Percentiles rank a stretch among this genome's conserved stretches.
Evolutionary conservation across 331 rosid genomes (phyloP).

Genomic region (Dryas integrifolia): DNA sequence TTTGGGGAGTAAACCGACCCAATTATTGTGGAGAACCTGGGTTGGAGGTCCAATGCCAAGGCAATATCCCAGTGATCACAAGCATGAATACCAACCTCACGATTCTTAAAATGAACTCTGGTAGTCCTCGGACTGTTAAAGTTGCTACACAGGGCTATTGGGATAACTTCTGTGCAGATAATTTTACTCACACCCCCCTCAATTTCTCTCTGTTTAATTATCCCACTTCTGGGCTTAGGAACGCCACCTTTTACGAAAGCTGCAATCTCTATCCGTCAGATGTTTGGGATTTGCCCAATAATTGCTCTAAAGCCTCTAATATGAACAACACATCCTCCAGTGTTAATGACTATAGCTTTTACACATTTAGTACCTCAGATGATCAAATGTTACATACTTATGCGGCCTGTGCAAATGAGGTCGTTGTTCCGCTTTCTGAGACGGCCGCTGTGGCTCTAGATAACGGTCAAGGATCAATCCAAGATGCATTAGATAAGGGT

Average conservation of each 20-base stretch:
- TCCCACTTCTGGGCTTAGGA: background rate
- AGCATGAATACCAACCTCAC: conserved; percentile 9
- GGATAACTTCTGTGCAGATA: background rate
- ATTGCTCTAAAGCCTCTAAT: too few relatives aligned
- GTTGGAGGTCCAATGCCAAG: conserved; percentile 30
- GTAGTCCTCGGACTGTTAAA: conserved; percentile 4
- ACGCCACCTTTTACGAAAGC: background rate
- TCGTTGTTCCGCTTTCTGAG: background rate
- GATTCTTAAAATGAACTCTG: conserved; percentile 17
- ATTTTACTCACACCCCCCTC: background rate
- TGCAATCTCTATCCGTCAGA: too few relatives aligned
- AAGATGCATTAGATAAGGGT: background rate
- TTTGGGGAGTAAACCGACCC: conserved; percentile 43
- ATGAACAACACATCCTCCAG: too few relatives aligned
- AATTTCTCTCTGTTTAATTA: conserved; percentile 1
- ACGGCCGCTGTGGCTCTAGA: background rate
- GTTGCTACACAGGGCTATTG: conserved; percentile 48
- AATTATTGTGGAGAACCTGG: conserved; percentile 40
- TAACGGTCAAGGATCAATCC: background rate
- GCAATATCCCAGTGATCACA: background rate
- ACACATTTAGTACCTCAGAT: too few relatives aligned
- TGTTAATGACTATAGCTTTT: too few relatives aligned
- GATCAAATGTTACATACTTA: too few relatives aligned
- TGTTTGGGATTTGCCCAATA: too few relatives aligned
- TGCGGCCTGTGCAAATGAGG: background rate